phyloP scores from a whole-genome alignment of 2,329 filamentous ascomycete genomes.

The Epichloe coenophiala region DNA sequence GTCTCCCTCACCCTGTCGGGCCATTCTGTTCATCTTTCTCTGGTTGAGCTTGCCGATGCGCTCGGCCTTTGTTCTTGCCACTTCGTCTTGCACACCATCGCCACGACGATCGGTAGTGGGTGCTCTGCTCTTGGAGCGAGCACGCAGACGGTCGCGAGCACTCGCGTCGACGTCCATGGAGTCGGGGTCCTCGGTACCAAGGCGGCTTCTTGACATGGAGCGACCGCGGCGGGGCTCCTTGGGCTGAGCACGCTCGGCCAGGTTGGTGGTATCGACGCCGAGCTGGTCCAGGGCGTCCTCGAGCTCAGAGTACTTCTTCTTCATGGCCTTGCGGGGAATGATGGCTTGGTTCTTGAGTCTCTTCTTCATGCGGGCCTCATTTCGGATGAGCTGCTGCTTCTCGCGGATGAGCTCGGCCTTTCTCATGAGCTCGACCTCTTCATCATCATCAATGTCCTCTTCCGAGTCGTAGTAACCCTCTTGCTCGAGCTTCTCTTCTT shows the following conservation, averaged over 20 bases:
- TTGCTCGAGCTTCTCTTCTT: conserved; percentile 83
- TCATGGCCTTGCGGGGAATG: conserved; percentile 70
- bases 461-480: conserved; percentile 92
- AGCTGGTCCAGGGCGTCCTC: conserved; percentile 73
- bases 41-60: conserved; percentile 78
- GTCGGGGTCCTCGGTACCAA: conserved; percentile 50
- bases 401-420: conserved; percentile 94
- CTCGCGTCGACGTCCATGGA: conserved; percentile 62
- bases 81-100: conserved; percentile 61
- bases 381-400: conserved; percentile 83
- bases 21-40: conserved; percentile 98
- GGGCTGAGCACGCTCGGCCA: conserved; percentile 59
- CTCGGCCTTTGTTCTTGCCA: conserved; percentile 64
- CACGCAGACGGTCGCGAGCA: conserved; percentile 48
- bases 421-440: conserved; percentile 74
- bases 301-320: conserved; percentile 77
- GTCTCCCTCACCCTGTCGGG: conserved; percentile 91
- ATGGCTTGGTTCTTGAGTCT: conserved; percentile 92
- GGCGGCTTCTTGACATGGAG: conserved; percentile 47
- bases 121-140: conserved; percentile 60
- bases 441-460: conserved; percentile 68
- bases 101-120: conserved; percentile 52
- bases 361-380: conserved; percentile 91
- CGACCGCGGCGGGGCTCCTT: conserved; percentile 56
- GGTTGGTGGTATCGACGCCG: conserved; percentile 68